Evolutionary conservation across 1,284 basidiomycete species (phyloP), one percentile per base, ranked within the genome.

Genomic region (Neolentinus lepideus): DNA sequence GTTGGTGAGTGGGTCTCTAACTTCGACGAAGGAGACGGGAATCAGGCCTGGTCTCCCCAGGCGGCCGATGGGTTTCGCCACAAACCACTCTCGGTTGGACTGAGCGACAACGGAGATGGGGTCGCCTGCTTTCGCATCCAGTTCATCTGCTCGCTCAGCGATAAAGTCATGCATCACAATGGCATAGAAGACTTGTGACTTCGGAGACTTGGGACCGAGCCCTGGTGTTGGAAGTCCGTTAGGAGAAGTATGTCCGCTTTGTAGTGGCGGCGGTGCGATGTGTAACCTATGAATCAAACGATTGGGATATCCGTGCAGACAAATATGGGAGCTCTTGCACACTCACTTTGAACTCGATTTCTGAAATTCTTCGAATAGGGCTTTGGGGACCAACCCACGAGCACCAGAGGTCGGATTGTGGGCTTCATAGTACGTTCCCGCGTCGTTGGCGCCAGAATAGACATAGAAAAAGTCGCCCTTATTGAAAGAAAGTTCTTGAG

Each of bases 401-500:
- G 94, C 88, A 45, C 92, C 92, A 11, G 90, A 88, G 63, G 95
- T 80, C 16, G 97, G 96, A 68, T 99, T 95, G 67, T 94, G 84
- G 3, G 90, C 93, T 68, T 94, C 89, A 65, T 90, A 95, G 83
- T 85, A 94, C 36, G 75, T 70, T 4, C 75, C 79, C 24, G 76
- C 67, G 47, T 73, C 68, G 52, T 83, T 75, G 16, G 80, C 75
- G 63, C 96, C 92, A 60, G 84, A 83, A 33, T 92, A 78, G 57
- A 99, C 95, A 72, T 98, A 92, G 76, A 98, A 98, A 73, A 98
- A 98, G 75, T 99, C 97, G 59, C 97, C 97, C 71, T 91, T 90
- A 62, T 84, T 78, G 69, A 98, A 99, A 46, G 90, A 85, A 55
- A 99, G 83, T 66, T 98, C 90, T 66, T 92, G 88, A 0, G 94